Percentiles rank a stretch among this genome's conserved stretches.
phyloP scores from a whole-genome alignment of 768 basidiomycete species.

The Lactarius psammicola region DNA sequence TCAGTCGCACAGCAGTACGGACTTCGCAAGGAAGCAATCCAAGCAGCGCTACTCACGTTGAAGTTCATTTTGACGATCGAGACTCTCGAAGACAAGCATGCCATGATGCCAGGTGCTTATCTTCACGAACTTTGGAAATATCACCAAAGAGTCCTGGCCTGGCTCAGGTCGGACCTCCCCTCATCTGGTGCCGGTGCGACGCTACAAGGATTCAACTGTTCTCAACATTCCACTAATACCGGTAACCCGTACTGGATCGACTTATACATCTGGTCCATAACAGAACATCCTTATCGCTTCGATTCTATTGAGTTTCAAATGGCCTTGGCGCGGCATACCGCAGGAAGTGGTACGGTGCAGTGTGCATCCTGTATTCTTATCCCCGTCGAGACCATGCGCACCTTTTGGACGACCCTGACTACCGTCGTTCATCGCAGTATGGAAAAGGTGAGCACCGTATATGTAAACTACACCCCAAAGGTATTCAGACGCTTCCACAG shows the following conservation, averaged over 20 bases:
- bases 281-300: neutral
- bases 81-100: neutral
- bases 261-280: neutral
- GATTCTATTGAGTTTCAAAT: constrained; percentile 7
- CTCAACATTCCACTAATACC: neutral
- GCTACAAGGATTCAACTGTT: neutral
- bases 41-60: neutral
- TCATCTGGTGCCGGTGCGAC: neutral
- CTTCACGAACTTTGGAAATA: constrained; percentile 16
- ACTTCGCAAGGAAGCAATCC: too few species aligned
- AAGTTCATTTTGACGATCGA: neutral
- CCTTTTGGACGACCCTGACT: neutral
- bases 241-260: neutral
- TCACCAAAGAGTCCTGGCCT: neutral
- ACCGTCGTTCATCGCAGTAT: neutral
- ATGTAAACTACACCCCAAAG: neutral
- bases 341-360: too few species aligned
- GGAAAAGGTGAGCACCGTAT: neutral
- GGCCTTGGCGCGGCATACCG: neutral
- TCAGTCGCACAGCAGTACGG: neutral
- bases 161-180: neutral
- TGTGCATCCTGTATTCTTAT: too few species aligned
- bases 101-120: neutral
- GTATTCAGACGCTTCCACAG: neutral
- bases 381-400: neutral